These are phyloP conservation scores for Trypanosoma conorhini DNA, from an alignment of 208 protist genomes.

Conservation along the genomic window DNA sequence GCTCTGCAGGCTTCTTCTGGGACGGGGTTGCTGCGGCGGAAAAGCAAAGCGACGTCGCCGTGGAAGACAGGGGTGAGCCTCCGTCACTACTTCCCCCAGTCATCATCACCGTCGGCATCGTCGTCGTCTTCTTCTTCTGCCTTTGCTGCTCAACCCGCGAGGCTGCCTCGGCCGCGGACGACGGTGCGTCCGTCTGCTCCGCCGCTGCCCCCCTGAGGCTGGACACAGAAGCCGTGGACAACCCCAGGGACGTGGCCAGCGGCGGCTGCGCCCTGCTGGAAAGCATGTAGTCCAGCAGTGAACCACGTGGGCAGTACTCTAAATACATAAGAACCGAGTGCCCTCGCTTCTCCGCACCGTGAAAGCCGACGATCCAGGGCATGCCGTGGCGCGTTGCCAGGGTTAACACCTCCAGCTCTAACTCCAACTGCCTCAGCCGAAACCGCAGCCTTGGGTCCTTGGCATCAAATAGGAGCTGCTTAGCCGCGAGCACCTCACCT, in stretches of 20 bases:
- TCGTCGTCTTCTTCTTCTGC: neutral
- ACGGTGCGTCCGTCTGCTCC: neutral
- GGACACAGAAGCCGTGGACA: conserved; percentile 16
- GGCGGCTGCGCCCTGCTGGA: conserved; percentile 24
- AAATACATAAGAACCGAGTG: conserved; percentile 91
- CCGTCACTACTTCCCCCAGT: neutral
- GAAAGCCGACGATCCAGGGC: conserved; percentile 88
- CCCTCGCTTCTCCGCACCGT: conserved; percentile 80
- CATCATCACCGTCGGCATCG: too few species aligned
- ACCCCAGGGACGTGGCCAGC: conserved; percentile 3
- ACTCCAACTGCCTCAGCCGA: conserved; percentile 64
- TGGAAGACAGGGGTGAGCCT: neutral
- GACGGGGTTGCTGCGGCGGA: neutral
- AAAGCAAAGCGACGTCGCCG: neutral
- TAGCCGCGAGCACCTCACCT: conserved; percentile 75
- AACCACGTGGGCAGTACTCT: conserved; percentile 89
- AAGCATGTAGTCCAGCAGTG: conserved; percentile 77
- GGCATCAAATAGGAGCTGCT: conserved; percentile 77
- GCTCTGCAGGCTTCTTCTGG: neutral
- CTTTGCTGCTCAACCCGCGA: neutral
- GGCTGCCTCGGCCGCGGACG: neutral
- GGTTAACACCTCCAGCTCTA: conserved; percentile 85
- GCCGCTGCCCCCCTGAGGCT: neutral
- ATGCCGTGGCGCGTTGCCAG: conserved; percentile 59
- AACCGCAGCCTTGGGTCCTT: conserved; percentile 86